Conservation (phyloP, 2,329 filamentous ascomycete genomes). For the Ceratocystis destructans region DNA sequence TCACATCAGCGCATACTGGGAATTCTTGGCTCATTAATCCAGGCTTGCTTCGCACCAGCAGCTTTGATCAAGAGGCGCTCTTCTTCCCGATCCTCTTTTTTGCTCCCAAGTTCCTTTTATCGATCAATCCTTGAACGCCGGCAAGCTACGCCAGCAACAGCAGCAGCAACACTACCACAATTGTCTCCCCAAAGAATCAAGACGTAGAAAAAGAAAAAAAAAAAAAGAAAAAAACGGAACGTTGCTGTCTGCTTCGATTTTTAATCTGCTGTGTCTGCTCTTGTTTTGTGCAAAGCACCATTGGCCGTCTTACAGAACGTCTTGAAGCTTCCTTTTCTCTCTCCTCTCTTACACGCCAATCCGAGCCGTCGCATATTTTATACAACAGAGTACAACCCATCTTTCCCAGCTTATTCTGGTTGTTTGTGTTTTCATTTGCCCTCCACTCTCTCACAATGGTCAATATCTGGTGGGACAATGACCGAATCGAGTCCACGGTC, state of each 20-base stretch:
- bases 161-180: too few relatives aligned
- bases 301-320: not conserved
- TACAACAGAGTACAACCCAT: not conserved
- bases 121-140: not conserved
- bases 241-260: not conserved
- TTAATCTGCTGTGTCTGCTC: not conserved
- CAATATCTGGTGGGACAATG: constrained; percentile 55
- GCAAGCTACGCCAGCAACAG: not conserved
- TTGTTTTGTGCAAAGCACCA: not conserved
- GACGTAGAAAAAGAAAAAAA: not conserved
- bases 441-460: constrained; percentile 19
- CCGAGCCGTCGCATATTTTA: not conserved
- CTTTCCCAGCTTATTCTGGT: not conserved
- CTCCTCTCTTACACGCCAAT: not conserved
- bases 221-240: not conserved
- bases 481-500: constrained; percentile 54
- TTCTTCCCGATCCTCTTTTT: constrained; percentile 6
- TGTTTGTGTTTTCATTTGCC: not conserved
- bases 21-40: constrained; percentile 8
- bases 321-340: not conserved
- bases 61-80: constrained; percentile 5
- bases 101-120: constrained; percentile 1
- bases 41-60: constrained; percentile 1
- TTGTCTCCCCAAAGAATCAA: not conserved
- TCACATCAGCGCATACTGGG: constrained; percentile 5